Base-by-base conservation (phyloP, 805 yeast species). In the Wickerhamiella bombiphila region DNA sequence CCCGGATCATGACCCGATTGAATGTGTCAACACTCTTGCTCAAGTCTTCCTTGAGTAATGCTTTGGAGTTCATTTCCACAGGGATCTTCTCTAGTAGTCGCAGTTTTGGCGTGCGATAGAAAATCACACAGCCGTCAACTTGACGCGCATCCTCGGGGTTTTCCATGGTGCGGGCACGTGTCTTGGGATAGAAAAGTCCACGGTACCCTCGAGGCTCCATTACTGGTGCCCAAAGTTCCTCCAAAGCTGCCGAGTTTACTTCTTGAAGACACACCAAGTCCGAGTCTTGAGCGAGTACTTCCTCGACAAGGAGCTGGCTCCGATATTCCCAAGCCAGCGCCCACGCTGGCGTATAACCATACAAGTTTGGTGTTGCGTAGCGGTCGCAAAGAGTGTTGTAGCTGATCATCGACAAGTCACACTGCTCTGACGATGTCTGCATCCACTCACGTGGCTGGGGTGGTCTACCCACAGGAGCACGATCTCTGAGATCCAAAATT, bases 71-170 rank as follows among this genome's bases (percentile, higher is more conserved):
- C 60, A 80, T 91, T 58, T 91, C 98, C 41, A 88, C 67, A 28
- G 73, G 65, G 43, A 74, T 77, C 52, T 77, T 76, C 48, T 74
- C 86, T 29, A 78, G 49, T 43, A 86, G 64, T 41, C 71, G 69
- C 58, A 88, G 83, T 53, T 78, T 75, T 34, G 66, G 59, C 24
- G 71, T 63, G 51, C 72, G 78, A 64, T 69, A 91, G 55, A 88
- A 88, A 1, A 86, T 75, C n/a, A 96, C 96, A 68, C 98, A 91
- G 9, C 99, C 99, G 58, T 91, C 99, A 34, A 91, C 98, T 52
- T 80, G 80, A 57, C 77, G 78, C 19, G 93, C 76, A 48, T 82
- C 94, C 42, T 75, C 78, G 36, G 63, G 67, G 16, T 44, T 39
- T 43, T 67, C 61, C 93, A 83, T 81, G 8, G 96, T 85, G 60